Percentiles rank a stretch among this genome's conserved stretches.
phyloP scores from a whole-genome alignment of 2,329 filamentous ascomycete genomes.

The Xylaria hypoxylon region DNA sequence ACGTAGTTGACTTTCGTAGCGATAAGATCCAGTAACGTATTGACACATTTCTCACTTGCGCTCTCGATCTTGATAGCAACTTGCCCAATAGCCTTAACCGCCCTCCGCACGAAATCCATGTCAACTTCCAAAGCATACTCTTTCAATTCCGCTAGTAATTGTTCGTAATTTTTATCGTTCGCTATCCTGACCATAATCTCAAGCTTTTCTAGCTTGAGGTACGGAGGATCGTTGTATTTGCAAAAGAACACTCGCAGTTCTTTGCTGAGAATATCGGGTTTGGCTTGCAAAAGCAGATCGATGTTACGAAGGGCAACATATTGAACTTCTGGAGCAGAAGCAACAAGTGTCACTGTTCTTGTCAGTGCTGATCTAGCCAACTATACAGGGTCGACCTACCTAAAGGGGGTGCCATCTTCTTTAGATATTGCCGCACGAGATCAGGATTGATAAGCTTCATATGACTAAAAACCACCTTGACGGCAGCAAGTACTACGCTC shows the following conservation, averaged over 20 bases:
- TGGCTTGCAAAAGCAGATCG: constrained; percentile 92
- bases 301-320: constrained; percentile 98
- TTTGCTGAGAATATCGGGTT: constrained; percentile 96
- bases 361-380: constrained; percentile 32
- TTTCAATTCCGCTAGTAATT: constrained; percentile 91
- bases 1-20: constrained; percentile 99
- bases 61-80: constrained; percentile 98
- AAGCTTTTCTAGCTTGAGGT: constrained; percentile 96
- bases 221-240: constrained; percentile 99
- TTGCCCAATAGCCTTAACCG: constrained; percentile 96
- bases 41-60: constrained; percentile 95
- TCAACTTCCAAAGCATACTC: constrained; percentile 98
- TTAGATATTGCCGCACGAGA: constrained; percentile 84
- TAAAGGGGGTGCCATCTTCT: constrained; percentile 98
- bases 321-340: constrained; percentile 95
- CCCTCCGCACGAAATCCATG: constrained; percentile 97
- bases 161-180: constrained; percentile 96
- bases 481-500: constrained; percentile 94
- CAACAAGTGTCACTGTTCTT: constrained; percentile 85
- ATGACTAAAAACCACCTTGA: constrained; percentile 97
- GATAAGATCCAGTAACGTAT: constrained; percentile 91
- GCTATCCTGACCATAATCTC: constrained; percentile 99
- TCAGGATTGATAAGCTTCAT: constrained; percentile 88
- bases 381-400: constrained; percentile 63
- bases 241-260: constrained; percentile 99